phyloP scores from a whole-genome alignment of 2,329 filamentous ascomycete genomes.

The Ceratocystiopsis sp. region DNA sequence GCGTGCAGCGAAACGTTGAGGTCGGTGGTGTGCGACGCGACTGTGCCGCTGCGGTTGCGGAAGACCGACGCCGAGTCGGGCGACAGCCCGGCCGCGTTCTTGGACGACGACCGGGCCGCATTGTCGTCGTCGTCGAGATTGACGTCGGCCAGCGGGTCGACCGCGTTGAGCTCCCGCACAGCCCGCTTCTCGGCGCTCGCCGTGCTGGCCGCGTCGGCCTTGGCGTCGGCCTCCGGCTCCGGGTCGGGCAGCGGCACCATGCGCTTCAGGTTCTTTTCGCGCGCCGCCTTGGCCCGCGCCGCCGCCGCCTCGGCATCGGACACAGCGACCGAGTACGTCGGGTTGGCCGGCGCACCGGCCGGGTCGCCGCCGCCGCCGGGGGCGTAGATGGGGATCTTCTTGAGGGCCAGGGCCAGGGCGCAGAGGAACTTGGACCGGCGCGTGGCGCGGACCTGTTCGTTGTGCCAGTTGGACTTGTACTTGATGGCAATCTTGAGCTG shows the following conservation, averaged over 20 bases:
- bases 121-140: conserved; percentile 20
- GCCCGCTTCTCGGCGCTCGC: conserved; percentile 25
- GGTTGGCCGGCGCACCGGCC: conserved; percentile 53
- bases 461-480: conserved; percentile 87
- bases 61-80: background rate
- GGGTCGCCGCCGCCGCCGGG: conserved; percentile 55
- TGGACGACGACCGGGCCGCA: conserved; percentile 16
- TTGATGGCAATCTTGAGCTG: conserved; percentile 67
- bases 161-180: conserved; percentile 25
- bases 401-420: conserved; percentile 68
- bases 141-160: conserved; percentile 15
- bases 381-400: conserved; percentile 69
- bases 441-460: conserved; percentile 64
- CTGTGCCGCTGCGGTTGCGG: conserved; percentile 3
- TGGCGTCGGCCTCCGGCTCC: background rate
- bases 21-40: background rate
- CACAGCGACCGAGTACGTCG: conserved; percentile 64
- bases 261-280: conserved; percentile 40
- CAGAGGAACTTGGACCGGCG: conserved; percentile 95
- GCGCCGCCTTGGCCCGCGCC: conserved; percentile 40
- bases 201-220: conserved; percentile 6
- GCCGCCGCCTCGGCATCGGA: conserved; percentile 47
- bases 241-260: conserved; percentile 34
- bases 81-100: conserved; percentile 10
- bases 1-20: conserved; percentile 6